Base-by-base conservation (phyloP, 2,329 filamentous ascomycete genomes). In the Phyllosticta citriasiana region DNA sequence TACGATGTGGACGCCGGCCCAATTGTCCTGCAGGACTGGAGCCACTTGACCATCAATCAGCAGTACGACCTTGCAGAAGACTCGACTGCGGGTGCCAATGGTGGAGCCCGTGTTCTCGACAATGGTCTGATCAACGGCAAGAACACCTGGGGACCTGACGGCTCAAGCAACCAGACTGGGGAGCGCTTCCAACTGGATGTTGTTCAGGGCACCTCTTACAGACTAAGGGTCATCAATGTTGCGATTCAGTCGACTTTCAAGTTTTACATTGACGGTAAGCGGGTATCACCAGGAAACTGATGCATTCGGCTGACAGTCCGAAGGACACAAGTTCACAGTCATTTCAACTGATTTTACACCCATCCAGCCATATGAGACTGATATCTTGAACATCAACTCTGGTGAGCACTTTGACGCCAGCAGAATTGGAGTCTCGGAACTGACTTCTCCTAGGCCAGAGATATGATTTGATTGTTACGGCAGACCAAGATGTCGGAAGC, bases 161-260 rank as follows among this genome's bases (percentile, higher is more conserved):
- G 68, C 30, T 69, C 74, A 57, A 75, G n/a, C 30, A 62, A 62
- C 25, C 55, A 58, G 22, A 62, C 60, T 4, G 73, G 72, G 53
- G 66, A 64, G 19, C 73, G 74, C 59, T 67, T 67, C 55, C 69
- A 67, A 59, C 71, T 74, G 63, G 70, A 64, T 2, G 71, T 74
- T 3, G 66, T 63, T 9, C 81, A 75, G 14, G 80, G 81, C 61
- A 80, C 78, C 70, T 79, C 73, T 4, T 82, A 87, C 68, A 80
- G 82, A 12, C 76, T 83, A 12, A 79, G 84, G 0, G 74, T 87
- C 58, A 78, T 86, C 68, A 87, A 87, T 71, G 70, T 79, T 2
- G 67, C 70, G 2, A 71, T 72, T 16, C 71, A 74, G 51, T 73
- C 74, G 0, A 74, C 71, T 19, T 77, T 72, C 65, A 74, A 74